Conservation (phyloP, 225 moss, liverwort and hornwort genomes). For the Pseudisothecium myosuroides region DNA sequence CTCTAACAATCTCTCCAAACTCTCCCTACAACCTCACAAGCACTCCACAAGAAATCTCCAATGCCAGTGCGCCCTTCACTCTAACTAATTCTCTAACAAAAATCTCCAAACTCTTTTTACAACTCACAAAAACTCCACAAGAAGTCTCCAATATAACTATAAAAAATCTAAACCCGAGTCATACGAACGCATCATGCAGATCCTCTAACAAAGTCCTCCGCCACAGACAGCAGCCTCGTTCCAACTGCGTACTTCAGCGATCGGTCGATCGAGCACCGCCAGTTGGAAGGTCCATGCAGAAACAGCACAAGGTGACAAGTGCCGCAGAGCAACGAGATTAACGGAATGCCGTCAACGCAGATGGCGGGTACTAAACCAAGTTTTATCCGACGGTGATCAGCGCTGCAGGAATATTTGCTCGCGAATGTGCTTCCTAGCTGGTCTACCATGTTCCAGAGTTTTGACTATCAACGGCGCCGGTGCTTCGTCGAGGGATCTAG, state of each 20-base stretch:
- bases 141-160: not conserved
- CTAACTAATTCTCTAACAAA: not conserved
- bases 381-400: not conserved
- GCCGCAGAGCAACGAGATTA: not conserved
- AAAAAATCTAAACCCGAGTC: not conserved
- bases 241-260: not conserved
- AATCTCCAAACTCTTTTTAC: not conserved
- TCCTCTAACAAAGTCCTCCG: not conserved
- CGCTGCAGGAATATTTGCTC: constrained; percentile 1
- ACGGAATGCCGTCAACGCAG: not conserved
- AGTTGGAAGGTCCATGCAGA: not conserved
- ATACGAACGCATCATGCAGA: not conserved
- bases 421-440: constrained; percentile 4
- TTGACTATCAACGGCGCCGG: constrained; percentile 6
- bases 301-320: constrained; percentile 1
- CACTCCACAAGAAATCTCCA: not conserved
- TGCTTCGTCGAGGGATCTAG: not conserved
- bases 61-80: not conserved
- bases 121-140: not conserved
- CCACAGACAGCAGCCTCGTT: not conserved
- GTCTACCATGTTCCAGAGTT: not conserved
- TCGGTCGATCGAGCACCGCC: not conserved
- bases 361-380: not conserved
- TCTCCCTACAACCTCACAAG: not conserved
- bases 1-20: not conserved